Percentiles rank a stretch among this genome's conserved stretches.
Conservation (phyloP, 2,329 filamentous ascomycete species). For the Sporothrix schenckii region DNA sequence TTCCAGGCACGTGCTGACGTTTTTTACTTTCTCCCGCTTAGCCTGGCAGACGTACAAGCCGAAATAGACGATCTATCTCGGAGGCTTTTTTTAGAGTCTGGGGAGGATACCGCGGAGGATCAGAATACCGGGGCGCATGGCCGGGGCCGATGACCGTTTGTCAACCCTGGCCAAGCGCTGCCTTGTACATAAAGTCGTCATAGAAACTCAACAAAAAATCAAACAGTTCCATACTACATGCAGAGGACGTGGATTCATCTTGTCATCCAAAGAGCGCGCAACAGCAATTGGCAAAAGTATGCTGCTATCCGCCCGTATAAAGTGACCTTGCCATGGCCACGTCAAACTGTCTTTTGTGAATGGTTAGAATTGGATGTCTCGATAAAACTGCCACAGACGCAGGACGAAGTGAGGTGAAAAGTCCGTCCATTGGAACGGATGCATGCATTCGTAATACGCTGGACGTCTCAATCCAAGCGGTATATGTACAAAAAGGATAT, state of each 20-base stretch:
- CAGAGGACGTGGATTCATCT: too few relatives aligned
- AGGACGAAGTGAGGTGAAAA: neutral
- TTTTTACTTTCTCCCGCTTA: slow-evolving; percentile 38
- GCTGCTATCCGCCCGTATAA: too few relatives aligned
- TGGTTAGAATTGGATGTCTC: neutral
- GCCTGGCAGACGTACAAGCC: slow-evolving; percentile 57
- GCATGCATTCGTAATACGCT: slow-evolving; percentile 24
- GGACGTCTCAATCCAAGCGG: neutral
- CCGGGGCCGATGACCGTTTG: neutral
- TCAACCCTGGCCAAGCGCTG: neutral
- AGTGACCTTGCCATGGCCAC: too few relatives aligned
- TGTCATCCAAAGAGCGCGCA: too few relatives aligned
- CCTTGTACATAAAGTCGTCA: slow-evolving; percentile 41
- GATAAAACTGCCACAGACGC: neutral
- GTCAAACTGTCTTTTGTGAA: neutral
- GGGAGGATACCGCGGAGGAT: slow-evolving; percentile 1
- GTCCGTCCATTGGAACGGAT: neutral
- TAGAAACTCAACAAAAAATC: slow-evolving; percentile 30
- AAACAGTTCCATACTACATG: neutral
- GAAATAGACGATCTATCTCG: slow-evolving; percentile 43
- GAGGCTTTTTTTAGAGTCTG: slow-evolving; percentile 22
- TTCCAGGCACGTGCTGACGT: neutral
- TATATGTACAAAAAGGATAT: neutral
- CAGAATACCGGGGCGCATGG: neutral
- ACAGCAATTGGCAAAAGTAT: too few relatives aligned